Evolutionary conservation across 192 early-diverging fungal species (phyloP).

Genomic region (Entrophospora sp.): DNA sequence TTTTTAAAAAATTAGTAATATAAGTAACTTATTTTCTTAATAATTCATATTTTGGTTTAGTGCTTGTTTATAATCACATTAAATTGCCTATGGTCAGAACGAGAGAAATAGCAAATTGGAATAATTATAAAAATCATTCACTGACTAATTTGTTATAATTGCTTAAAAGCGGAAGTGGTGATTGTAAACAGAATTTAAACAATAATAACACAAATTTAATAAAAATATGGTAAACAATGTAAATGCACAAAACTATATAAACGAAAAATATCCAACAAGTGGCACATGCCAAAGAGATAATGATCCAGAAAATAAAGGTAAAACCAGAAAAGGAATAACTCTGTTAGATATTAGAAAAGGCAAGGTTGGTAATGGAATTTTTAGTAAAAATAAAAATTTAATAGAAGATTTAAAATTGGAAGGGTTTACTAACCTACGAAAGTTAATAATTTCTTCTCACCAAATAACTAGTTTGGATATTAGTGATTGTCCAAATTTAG

Average conservation of each 20-base stretch:
- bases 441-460: background rate
- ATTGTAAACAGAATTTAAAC: background rate
- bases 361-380: background rate
- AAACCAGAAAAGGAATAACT: constrained; percentile 3
- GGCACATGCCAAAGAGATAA: background rate
- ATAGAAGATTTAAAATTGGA: constrained; percentile 2
- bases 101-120: too few species aligned
- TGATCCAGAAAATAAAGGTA: constrained; percentile 11
- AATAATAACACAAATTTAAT: background rate
- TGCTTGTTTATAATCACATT: too few species aligned
- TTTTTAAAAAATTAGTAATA: too few species aligned
- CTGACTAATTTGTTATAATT: background rate
- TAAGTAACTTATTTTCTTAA: too few species aligned
- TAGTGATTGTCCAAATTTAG: background rate
- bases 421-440: constrained; percentile 2
- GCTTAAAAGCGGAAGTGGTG: background rate
- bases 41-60: too few species aligned
- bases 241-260: background rate
- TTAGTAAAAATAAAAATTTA: background rate
- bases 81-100: too few species aligned
- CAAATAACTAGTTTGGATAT: constrained; percentile 1
- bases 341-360: background rate
- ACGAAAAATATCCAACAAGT: constrained; percentile 9
- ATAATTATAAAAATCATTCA: too few species aligned
- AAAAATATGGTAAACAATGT: background rate